These are phyloP conservation scores for Tagetes erecta DNA, from an alignment of 129 eudicot genomes.

Conservation along the genomic window DNA sequence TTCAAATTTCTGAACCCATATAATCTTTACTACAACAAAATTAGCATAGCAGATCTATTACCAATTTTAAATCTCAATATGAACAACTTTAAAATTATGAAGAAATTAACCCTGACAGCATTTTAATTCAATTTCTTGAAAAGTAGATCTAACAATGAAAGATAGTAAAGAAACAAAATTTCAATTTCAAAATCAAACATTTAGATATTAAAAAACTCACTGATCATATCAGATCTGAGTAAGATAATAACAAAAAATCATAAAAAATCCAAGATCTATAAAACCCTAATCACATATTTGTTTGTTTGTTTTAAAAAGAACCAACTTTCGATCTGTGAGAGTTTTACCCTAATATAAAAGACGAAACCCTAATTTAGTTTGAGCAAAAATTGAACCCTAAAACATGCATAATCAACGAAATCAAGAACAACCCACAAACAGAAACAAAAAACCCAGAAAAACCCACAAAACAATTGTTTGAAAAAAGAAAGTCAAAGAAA, in stretches of 20 bases:
- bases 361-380: conserved; percentile 33
- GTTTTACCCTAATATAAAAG: background rate
- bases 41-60: conserved; percentile 25
- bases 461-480: background rate
- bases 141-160: conserved; percentile 25
- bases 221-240: background rate
- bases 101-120: background rate
- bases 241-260: background rate
- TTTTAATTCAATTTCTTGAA: background rate
- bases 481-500: background rate
- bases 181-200: background rate
- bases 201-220: background rate
- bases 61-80: background rate
- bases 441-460: conserved; percentile 22
- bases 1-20: background rate
- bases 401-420: conserved; percentile 8
- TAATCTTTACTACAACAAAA: conserved; percentile 7
- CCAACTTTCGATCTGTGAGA: background rate
- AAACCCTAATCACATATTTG: too few relatives aligned
- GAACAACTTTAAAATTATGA: background rate
- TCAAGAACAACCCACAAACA: conserved; percentile 8
- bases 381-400: background rate
- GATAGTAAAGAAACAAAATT: conserved; percentile 16
- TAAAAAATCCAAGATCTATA: too few relatives aligned
- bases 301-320: background rate